phyloP scores from a whole-genome alignment of 192 early-diverging fungal genomes.

The Umbelopsis isabellina region DNA sequence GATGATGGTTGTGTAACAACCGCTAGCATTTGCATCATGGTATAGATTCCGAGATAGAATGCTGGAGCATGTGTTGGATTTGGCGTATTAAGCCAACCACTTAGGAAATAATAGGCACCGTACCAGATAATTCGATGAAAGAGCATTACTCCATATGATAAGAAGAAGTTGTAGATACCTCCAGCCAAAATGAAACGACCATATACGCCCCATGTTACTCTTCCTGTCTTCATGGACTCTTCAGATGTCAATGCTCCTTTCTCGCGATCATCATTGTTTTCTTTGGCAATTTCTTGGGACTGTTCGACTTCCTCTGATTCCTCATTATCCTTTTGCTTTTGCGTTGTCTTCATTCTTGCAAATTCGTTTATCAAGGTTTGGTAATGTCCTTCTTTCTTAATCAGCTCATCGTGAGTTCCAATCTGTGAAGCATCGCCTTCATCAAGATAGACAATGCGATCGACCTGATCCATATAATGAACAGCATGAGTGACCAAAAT shows the following conservation, averaged over 20 bases:
- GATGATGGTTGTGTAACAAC: not conserved
- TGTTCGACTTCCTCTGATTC: not conserved
- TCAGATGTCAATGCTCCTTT: conserved; percentile 17
- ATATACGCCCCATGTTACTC: conserved; percentile 21
- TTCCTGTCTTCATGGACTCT: conserved; percentile 14
- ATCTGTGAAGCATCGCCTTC: conserved; percentile 1
- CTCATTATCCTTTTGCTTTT: not conserved
- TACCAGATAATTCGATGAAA: conserved; percentile 21
- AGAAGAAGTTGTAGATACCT: conserved; percentile 1
- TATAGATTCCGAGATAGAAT: conserved; percentile 27
- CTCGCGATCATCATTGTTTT: not conserved
- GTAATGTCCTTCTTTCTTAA: conserved; percentile 11
- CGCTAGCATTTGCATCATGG: conserved; percentile 15
- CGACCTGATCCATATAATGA: conserved; percentile 24
- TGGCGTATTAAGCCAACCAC: conserved; percentile 7
- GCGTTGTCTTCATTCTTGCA: not conserved
- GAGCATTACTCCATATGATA: not conserved
- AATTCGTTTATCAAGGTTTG: conserved; percentile 20
- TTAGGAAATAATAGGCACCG: conserved; percentile 17
- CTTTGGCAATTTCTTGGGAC: not conserved
- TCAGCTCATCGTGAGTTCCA: conserved; percentile 24
- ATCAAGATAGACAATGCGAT: conserved; percentile 13
- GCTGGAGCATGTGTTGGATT: conserved; percentile 5
- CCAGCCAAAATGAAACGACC: conserved; percentile 10
- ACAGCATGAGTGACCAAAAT: conserved; percentile 86